phyloP scores from a whole-genome alignment of 2,329 filamentous ascomycete species.

The Fusarium bulbicola region DNA sequence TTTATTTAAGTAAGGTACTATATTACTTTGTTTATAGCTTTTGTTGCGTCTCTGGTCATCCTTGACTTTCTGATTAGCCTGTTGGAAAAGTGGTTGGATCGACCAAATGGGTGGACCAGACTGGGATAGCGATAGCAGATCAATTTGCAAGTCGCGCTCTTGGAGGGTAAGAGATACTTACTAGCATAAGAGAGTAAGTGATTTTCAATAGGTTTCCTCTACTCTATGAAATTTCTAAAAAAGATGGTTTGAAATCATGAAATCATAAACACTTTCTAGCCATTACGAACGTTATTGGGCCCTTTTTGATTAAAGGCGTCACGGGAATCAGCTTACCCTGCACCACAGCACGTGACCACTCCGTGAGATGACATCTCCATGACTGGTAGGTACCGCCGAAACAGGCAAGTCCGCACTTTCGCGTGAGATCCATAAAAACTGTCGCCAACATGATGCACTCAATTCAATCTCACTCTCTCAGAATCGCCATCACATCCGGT shows the following conservation, averaged over 20 bases:
- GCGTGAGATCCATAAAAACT: conserved; percentile 23
- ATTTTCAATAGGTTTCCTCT: too few species aligned
- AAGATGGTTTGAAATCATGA: neutral
- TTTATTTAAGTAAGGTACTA: too few species aligned
- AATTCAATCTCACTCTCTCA: neutral
- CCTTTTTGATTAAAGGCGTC: neutral
- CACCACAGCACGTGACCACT: conserved; percentile 13
- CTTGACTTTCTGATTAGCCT: neutral
- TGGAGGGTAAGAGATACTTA: neutral
- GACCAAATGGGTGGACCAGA: neutral
- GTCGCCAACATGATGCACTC: conserved; percentile 1
- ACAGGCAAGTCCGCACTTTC: conserved; percentile 13
- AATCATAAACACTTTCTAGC: neutral
- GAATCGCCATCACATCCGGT: neutral
- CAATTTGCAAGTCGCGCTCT: neutral
- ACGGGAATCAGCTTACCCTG: conserved; percentile 10
- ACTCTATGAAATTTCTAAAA: too few species aligned
- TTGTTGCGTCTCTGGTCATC: neutral
- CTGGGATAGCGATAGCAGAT: neutral
- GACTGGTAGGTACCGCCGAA: neutral
- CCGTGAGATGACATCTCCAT: neutral
- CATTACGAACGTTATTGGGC: neutral
- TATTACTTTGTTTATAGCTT: too few species aligned
- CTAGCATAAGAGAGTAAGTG: neutral
- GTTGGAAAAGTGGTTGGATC: neutral